Conservation (phyloP, 164 flowering plant genomes). For the Protea cynaroides region DNA sequence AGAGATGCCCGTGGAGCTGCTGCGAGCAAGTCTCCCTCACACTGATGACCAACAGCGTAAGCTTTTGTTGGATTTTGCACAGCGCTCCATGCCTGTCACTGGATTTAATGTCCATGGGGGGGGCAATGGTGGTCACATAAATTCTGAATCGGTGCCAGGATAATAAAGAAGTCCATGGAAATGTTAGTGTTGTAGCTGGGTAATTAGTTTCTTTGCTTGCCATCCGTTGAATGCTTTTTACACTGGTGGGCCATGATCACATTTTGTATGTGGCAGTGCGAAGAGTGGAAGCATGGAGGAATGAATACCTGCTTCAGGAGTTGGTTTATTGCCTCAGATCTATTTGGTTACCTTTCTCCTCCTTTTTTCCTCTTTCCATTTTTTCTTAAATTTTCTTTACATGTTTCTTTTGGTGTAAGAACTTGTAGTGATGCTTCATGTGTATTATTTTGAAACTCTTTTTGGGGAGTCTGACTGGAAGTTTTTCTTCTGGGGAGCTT, state of each 20-base stretch:
- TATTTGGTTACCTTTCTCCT: background rate
- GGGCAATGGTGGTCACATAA: conserved; percentile 16
- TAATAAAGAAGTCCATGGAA: background rate
- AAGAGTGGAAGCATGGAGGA: conserved; percentile 1
- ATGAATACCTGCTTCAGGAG: background rate
- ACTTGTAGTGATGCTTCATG: conserved; percentile 12
- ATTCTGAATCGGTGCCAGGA: conserved; percentile 23
- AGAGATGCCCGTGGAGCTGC: conserved; percentile 56
- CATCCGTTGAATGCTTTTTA: background rate
- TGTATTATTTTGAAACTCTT: conserved; percentile 15
- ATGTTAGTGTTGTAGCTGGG: background rate
- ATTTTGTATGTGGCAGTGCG: background rate
- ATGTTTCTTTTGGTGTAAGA: conserved; percentile 1
- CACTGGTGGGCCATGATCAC: background rate
- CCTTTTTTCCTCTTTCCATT: background rate
- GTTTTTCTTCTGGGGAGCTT: conserved; percentile 26
- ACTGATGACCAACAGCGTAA: conserved; percentile 44
- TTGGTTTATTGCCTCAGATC: background rate
- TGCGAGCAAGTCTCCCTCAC: conserved; percentile 57
- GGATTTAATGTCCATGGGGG: conserved; percentile 22
- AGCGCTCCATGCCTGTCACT: conserved; percentile 36
- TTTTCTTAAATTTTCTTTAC: background rate
- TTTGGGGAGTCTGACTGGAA: conserved; percentile 21
- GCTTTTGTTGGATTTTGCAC: conserved; percentile 39
- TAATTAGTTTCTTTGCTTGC: background rate